Base-by-base conservation (phyloP, 306 rosid genomes). In the Cicer arietinum region DNA sequence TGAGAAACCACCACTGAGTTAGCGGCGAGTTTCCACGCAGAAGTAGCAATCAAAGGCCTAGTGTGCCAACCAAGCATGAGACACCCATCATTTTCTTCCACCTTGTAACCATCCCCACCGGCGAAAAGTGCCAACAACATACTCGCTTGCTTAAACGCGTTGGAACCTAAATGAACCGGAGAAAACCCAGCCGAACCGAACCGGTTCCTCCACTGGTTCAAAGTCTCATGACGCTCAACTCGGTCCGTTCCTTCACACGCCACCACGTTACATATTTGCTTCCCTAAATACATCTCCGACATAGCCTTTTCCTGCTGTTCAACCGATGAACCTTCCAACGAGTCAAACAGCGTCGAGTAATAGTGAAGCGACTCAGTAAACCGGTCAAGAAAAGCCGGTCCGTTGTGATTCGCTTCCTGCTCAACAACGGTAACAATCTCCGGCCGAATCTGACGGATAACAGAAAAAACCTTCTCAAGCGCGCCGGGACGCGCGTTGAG, bases 141-240 rank as follows among this genome's bases (percentile, higher is more conserved):
- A 12, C 99, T 92, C 1, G 99, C 99, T 67, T 94, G 99, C 77
- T 90, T 94, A 39, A 86, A 94, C 11, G 99, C 99, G 77, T 94
- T 94, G 0, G 98, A 94, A 2, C 98, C 98, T 14, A 94, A 83
- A 14, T 88, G 92, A 48, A 85, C 95, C 73, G 98, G 87, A 0
- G 40, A 14, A 5, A 94, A 92, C 42, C 93, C 99, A 13, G 91
- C 77, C 12, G 88, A 75, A 12, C 14, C 71, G 41, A 94, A 44
- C 79, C 99, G 92, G 58, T 45, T 48, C 13, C 91, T 60, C 99
- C 99, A 94, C 80, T 88, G 99, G 10, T 17, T 30, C 81, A 90
- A 37, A 0, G 90, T 86, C 80, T 94, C 99, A 59, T 94, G 99
- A 7, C 99, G 61, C 77, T 94, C 99, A 6, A 94, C 88, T 39